phyloP scores from a whole-genome alignment of 2,329 filamentous ascomycete species.

The Alternaria burnsii region DNA sequence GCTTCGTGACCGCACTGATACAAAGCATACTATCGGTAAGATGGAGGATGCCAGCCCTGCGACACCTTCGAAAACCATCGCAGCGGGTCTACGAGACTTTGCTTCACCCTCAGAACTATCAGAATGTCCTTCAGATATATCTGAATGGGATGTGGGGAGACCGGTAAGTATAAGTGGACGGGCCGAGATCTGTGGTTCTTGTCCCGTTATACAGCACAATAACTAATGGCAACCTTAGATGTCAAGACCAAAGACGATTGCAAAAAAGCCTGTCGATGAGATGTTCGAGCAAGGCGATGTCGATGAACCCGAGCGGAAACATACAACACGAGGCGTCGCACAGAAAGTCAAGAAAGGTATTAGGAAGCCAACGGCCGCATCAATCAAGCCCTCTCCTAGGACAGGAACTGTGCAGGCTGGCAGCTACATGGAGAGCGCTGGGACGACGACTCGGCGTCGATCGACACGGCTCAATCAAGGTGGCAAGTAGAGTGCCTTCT shows the following conservation, averaged over 20 bases:
- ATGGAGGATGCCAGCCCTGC: constrained; percentile 12
- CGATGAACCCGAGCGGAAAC: not conserved
- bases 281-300: not conserved
- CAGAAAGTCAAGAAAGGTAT: constrained; percentile 11
- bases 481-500: not conserved
- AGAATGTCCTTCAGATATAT: constrained; percentile 30
- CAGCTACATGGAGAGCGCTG: not conserved
- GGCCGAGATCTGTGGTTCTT: not conserved
- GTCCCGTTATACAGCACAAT: no score
- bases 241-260: not conserved
- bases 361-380: not conserved
- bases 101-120: constrained; percentile 20
- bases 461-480: constrained; percentile 3
- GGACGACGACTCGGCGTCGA: not conserved
- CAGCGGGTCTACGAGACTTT: not conserved
- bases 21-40: constrained; percentile 13
- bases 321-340: constrained; percentile 12
- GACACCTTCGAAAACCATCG: not conserved
- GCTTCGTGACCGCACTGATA: constrained; percentile 5
- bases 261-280: not conserved
- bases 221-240: not conserved
- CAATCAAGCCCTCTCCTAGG: not conserved
- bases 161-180: constrained; percentile 11
- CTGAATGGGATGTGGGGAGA: constrained; percentile 16
- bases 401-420: not conserved